Evolutionary conservation across 1,284 basidiomycete species (phyloP).

Genomic region (Anthracocystis panici-leucophaei): DNA sequence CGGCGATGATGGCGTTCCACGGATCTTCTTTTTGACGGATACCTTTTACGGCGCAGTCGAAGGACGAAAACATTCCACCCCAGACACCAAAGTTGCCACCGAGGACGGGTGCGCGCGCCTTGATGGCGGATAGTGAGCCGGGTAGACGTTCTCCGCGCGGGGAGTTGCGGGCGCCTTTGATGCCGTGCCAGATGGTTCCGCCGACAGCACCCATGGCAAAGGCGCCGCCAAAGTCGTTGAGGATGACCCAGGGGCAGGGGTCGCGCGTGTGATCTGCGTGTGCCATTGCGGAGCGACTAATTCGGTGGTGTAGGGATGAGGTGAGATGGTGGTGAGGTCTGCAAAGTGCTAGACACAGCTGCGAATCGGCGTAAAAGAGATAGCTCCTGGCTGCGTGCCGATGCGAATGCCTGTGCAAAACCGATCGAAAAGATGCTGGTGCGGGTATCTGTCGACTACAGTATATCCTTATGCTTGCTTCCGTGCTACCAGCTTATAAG

Average conservation of each 20-base stretch:
- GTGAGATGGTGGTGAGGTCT: neutral
- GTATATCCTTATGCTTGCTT: too few relatives aligned
- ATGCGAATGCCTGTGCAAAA: too few relatives aligned
- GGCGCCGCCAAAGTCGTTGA: conserved; percentile 97
- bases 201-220: conserved; percentile 91
- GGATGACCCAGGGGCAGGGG: conserved; percentile 90
- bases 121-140: conserved; percentile 94
- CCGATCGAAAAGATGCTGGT: too few relatives aligned
- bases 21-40: conserved; percentile 97
- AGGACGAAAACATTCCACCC: conserved; percentile 83
- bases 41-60: conserved; percentile 97
- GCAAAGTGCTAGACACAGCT: too few relatives aligned
- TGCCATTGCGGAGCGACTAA: conserved; percentile 40
- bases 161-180: conserved; percentile 97
- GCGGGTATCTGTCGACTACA: too few relatives aligned
- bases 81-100: conserved; percentile 98
- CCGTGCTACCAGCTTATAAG: too few relatives aligned
- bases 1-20: conserved; percentile 98
- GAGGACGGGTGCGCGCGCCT: conserved; percentile 96
- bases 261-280: conserved; percentile 64
- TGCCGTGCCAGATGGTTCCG: conserved; percentile 98
- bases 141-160: conserved; percentile 93
- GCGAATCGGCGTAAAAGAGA: too few relatives aligned
- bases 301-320: too few relatives aligned
- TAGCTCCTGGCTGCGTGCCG: too few relatives aligned